Conservation (phyloP, 2,329 filamentous ascomycete genomes). For the Colletotrichum chrysophilum region DNA sequence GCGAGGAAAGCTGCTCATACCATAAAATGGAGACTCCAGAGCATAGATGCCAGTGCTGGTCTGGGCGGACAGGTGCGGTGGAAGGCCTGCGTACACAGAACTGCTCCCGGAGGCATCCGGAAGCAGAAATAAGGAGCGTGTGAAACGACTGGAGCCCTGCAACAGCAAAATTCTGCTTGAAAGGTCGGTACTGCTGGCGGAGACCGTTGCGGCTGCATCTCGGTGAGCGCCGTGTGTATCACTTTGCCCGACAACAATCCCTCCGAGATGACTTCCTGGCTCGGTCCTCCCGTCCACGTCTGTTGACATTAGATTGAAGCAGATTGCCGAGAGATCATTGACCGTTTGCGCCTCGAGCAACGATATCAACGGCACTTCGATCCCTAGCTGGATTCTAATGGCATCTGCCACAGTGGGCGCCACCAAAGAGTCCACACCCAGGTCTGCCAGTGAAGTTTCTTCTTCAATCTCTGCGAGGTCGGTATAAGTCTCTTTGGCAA, state of each 20-base stretch:
- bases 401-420: not conserved
- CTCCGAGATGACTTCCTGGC: not conserved
- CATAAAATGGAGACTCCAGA: not conserved
- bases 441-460: not conserved
- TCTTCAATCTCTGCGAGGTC: not conserved
- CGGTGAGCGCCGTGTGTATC: not conserved
- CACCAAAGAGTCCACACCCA: not conserved
- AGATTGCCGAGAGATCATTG: not conserved
- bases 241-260: not conserved
- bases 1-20: not conserved
- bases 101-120: not conserved
- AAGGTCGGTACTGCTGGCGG: not conserved
- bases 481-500: not conserved
- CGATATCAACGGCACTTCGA: not conserved
- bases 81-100: not conserved
- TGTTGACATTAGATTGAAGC: accelerated
- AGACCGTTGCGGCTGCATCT: not conserved
- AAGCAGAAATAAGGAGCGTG: not conserved
- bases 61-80: not conserved
- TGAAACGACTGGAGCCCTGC: not conserved
- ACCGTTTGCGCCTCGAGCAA: not conserved
- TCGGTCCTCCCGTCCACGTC: accelerated
- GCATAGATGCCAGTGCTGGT: not conserved
- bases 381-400: not conserved
- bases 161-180: not conserved